Conservation (phyloP, 108 stramenopile species). For the Fragilariopsis cylindrus region DNA sequence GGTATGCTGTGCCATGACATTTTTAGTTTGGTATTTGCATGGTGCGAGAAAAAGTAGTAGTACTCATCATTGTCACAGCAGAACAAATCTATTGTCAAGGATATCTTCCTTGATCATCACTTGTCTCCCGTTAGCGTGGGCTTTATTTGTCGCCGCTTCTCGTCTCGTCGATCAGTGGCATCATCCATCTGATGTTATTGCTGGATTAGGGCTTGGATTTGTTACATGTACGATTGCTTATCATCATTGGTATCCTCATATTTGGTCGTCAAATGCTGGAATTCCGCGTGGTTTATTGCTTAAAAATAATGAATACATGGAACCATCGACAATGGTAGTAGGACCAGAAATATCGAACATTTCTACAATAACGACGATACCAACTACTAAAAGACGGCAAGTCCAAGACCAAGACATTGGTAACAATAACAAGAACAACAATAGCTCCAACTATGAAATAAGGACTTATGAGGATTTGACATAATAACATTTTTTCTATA, state of each 20-base stretch:
- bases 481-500: too few relatives aligned
- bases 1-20: conserved; percentile 63
- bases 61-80: neutral
- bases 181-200: conserved; percentile 79
- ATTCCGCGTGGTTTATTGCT: conserved; percentile 32
- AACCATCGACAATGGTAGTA: neutral
- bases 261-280: conserved; percentile 50
- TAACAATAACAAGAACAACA: neutral
- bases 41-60: conserved; percentile 13
- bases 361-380: neutral
- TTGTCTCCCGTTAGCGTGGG: conserved; percentile 37
- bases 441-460: neutral
- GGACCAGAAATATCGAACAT: neutral
- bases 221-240: conserved; percentile 54
- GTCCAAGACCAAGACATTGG: neutral
- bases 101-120: conserved; percentile 15
- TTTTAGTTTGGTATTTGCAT: conserved; percentile 63
- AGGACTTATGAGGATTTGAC: too few relatives aligned
- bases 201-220: conserved; percentile 68
- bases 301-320: neutral
- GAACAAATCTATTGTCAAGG: neutral
- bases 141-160: conserved; percentile 47
- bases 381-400: neutral
- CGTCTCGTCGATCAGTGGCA: conserved; percentile 80
- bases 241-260: conserved; percentile 66